Evolutionary conservation across 208 protist species (phyloP).

Genomic region (Novymonas esmeraldas): DNA sequence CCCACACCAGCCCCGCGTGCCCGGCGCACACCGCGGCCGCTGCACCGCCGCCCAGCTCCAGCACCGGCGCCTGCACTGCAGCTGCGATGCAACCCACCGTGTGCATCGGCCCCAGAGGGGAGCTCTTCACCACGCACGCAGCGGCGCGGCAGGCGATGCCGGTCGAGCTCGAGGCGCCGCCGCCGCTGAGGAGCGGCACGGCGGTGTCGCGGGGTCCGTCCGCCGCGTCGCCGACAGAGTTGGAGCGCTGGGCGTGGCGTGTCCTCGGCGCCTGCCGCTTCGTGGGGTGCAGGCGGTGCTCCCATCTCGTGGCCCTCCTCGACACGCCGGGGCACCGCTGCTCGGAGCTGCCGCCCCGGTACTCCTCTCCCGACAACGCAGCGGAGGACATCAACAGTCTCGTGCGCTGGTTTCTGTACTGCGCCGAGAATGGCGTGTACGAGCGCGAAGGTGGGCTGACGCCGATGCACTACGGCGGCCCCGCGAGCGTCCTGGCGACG

Average conservation of each 20-base stretch:
- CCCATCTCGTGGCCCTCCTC: constrained; percentile 49
- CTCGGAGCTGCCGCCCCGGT: constrained; percentile 26
- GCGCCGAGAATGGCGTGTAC: constrained; percentile 40
- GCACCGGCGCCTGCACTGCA: background rate
- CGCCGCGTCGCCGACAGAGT: constrained; percentile 10
- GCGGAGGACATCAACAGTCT: constrained; percentile 38
- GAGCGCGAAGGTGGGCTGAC: constrained; percentile 32
- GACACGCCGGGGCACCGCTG: constrained; percentile 54
- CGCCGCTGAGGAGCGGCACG: constrained; percentile 16
- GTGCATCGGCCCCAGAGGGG: constrained; percentile 59
- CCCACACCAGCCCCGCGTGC: constrained; percentile 23
- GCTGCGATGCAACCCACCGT: background rate
- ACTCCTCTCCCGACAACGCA: constrained; percentile 23
- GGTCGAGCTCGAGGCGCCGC: constrained; percentile 20
- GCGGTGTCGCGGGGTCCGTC: constrained; percentile 1
- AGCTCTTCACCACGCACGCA: constrained; percentile 60
- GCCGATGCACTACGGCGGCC: constrained; percentile 31
- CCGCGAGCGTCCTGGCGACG: constrained; percentile 6
- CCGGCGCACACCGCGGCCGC: constrained; percentile 9
- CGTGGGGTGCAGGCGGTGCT: constrained; percentile 53
- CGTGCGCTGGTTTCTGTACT: constrained; percentile 47
- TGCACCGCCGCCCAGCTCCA: background rate
- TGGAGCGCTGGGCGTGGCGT: constrained; percentile 81
- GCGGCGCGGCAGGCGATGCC: constrained; percentile 31
- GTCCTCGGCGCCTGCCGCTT: constrained; percentile 57